These are phyloP conservation scores for Lasiodiplodia gonubiensis DNA, from an alignment of 2,329 filamentous ascomycete species.

Conservation along the genomic window DNA sequence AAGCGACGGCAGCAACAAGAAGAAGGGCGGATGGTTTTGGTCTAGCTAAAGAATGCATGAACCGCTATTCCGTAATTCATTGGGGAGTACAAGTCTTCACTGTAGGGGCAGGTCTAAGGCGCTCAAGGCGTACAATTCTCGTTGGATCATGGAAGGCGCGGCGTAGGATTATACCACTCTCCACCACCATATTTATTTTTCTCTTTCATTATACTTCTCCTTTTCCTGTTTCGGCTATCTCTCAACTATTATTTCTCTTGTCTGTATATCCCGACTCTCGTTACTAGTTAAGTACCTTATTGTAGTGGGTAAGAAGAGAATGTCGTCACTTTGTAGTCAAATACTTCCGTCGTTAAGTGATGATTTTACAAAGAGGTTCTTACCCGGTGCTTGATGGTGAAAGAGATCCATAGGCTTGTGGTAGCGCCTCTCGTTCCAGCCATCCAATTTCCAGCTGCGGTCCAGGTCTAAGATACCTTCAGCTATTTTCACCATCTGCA, in stretches of 20 bases:
- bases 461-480: too few relatives aligned
- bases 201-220: neutral
- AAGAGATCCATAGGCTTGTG: too few relatives aligned
- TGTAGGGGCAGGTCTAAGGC: neutral
- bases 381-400: too few relatives aligned
- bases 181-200: neutral
- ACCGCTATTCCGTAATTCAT: neutral
- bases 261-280: neutral
- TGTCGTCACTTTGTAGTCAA: too few relatives aligned
- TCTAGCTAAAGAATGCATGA: neutral
- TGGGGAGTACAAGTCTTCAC: neutral
- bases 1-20: slow-evolving; percentile 2
- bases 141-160: neutral
- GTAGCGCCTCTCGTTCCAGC: too few relatives aligned
- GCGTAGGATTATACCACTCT: slow-evolving; percentile 12
- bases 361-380: too few relatives aligned
- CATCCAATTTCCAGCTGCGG: too few relatives aligned
- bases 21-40: slow-evolving; percentile 21
- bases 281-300: neutral
- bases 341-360: too few relatives aligned
- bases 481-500: too few relatives aligned
- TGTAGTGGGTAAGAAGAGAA: neutral
- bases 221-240: neutral
- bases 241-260: neutral
- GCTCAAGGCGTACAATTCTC: neutral